Base-by-base conservation (phyloP, 805 yeast genomes). In the Myxozyma lipomycoides region DNA sequence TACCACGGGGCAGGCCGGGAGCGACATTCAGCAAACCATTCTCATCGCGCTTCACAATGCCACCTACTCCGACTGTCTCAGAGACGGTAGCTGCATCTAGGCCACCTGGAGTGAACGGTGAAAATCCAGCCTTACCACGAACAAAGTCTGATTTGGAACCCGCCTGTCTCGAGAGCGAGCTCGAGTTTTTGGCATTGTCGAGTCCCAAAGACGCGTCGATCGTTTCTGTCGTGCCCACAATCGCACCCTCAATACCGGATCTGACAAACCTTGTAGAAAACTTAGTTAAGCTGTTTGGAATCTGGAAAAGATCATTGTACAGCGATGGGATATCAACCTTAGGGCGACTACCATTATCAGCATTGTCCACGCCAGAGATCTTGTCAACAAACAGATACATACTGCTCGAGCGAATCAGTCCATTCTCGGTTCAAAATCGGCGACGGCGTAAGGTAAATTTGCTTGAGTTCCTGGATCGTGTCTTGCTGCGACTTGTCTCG, bases 21-120 rank as follows among this genome's bases (percentile, higher is more conserved):
- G 97, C 93, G 1, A 79, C 67, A 65, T 87, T 95, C 62, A 83
- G 86, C 34, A 93, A 67, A 0, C 98, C 98, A 28, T 78, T 73
- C 2, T 68, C 70, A 62, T 86, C 91, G 62, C 83, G 77, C 61
- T 84, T 93, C 42, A 85, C 37, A 12, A 52, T 32, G n/a, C 48
- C 48, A 12, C 46, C 45, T 3, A 74, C 65, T 21, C 49, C 58
- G 19, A 49, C 49, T 6, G 59, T 60, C 3, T 49, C 49, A 9
- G 61, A 54, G 4, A 60, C 58, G 3, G 65, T 56, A 17, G 62
- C 61, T 10, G 62, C 46, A 58, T 69, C 69, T n/a, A 78, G 59
- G 1, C 98, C 97, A 58, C 98, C 98, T 0, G 98, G 98, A 51
- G 84, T 82, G 64, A 93, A 93, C 0, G 98, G 98, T 62, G 91